Evolutionary conservation across 1,139 yeast genomes (phyloP).

Genomic region (Geotrichum aggregatum): DNA sequence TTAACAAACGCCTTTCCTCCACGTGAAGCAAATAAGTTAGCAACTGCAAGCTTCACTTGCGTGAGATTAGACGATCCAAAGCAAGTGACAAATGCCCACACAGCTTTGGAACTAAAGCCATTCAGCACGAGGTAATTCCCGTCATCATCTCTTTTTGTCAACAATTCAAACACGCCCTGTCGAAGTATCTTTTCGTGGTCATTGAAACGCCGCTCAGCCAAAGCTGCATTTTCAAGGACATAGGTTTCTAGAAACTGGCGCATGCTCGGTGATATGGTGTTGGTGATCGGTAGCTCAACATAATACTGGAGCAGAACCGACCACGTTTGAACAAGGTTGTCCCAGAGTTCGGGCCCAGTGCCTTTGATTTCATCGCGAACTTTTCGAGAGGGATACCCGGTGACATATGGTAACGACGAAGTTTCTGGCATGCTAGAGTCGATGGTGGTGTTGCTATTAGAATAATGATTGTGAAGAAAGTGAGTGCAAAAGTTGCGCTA

Average conservation of each 20-base stretch:
- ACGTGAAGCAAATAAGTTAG: conserved; percentile 12
- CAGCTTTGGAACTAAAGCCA: conserved; percentile 8
- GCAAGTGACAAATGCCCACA: conserved; percentile 14
- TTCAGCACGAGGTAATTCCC: conserved; percentile 13
- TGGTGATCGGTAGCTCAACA: conserved; percentile 4
- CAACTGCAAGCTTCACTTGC: neutral
- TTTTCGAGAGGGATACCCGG: conserved; percentile 13
- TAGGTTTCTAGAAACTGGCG: conserved; percentile 20
- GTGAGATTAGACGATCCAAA: conserved; percentile 16
- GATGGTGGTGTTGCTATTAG: too few species aligned
- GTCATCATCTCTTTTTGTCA: conserved; percentile 10
- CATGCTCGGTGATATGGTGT: conserved; percentile 14
- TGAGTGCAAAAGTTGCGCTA: neutral
- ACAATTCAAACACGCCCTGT: conserved; percentile 15
- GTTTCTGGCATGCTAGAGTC: neutral
- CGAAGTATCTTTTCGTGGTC: conserved; percentile 11
- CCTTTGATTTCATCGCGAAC: conserved; percentile 16
- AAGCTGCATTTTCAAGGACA: conserved; percentile 6
- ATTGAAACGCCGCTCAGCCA: neutral
- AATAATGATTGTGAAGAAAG: neutral
- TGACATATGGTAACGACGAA: conserved; percentile 17
- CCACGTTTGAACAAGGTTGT: conserved; percentile 19
- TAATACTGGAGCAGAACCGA: conserved; percentile 10
- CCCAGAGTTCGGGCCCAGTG: conserved; percentile 21
- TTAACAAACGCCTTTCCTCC: conserved; percentile 21